A percentile compares a stretch with the other conserved stretches of the same genome.
Conservation (phyloP, 345 rosid genomes). For the Camelina hispida region DNA sequence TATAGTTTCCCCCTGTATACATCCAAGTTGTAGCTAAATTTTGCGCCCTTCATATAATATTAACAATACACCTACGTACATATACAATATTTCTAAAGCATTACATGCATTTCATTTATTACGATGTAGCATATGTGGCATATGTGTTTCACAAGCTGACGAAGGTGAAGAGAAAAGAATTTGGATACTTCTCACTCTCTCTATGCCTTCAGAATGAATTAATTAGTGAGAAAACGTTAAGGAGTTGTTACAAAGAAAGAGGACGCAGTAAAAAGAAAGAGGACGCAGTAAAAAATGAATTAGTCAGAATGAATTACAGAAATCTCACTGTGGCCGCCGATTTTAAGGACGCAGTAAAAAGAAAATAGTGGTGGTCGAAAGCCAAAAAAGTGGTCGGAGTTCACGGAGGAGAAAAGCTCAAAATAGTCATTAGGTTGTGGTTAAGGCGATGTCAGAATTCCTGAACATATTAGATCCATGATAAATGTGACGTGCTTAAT, state of each 20-base stretch:
- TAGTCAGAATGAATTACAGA: neutral
- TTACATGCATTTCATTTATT: neutral
- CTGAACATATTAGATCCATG: slow-evolving; percentile 2
- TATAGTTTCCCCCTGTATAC: neutral
- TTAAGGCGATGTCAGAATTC: neutral
- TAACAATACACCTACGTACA: neutral
- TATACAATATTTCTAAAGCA: neutral
- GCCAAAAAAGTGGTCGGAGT: slow-evolving; percentile 17
- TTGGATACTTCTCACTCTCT: slow-evolving; percentile 2
- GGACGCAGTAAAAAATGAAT: too few species aligned
- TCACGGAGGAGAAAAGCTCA: slow-evolving; percentile 8
- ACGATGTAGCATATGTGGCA: too few species aligned
- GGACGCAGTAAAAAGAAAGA: too few species aligned
- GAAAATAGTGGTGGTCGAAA: neutral
- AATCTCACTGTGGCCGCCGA: neutral
- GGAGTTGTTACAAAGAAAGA: neutral
- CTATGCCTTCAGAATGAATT: neutral
- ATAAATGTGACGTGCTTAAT: neutral
- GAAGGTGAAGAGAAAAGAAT: neutral
- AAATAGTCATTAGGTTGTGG: slow-evolving; percentile 21
- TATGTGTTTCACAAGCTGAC: neutral
- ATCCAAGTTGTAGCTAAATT: neutral
- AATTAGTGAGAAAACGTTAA: neutral
- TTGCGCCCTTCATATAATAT: neutral
- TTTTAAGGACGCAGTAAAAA: neutral